Base-by-base conservation (phyloP, 306 rosid species). In the Prunus fruticosa region DNA sequence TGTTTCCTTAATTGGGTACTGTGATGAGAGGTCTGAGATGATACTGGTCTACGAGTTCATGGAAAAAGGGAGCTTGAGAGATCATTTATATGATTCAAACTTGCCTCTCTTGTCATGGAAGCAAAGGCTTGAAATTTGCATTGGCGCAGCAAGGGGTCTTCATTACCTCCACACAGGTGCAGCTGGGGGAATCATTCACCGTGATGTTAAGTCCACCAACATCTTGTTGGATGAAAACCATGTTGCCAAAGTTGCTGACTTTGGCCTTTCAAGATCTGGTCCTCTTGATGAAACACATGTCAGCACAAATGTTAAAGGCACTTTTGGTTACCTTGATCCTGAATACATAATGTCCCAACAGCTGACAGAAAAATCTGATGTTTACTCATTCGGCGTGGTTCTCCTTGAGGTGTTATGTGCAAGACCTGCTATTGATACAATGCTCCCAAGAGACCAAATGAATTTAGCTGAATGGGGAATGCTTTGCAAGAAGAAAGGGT, bases 61-160 rank as follows among this genome's bases (percentile, higher is more conserved):
- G 88, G 91, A 85, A 23, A 89, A 87, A 0, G 91, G 89, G 34
- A 79, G 82, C 30, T 52, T 89, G 38, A 85, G 84, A 61, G 93
- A 89, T 23, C 91, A 85, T 71, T 74, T 87, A 27, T 81, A 83
- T 72, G 66, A 32, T 47, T 75, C 89, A 34, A 56, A 80, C 8
- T 14, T 60, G 16, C 86, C 87, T 43, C 73, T 64, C 38, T 80
- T 87, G 83, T 5, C 88, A 27, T 87, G 89, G 91, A 85, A 83
- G 78, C 86, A 69, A 64, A 83, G 91, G 74, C 89, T 87, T 41
- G 89, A 89, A 43, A 89, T 89, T 25, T 87, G 91, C 75, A 85
- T 83, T 13, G 88, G 87, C 49, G 84, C 91, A 11, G 88, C 88
- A 2, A 81, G 71, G 53, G 91, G 93, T 46, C 82, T 87, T 54